Conservation (phyloP, 2,329 filamentous ascomycete species). For the Pestalotiopsis sp. region DNA sequence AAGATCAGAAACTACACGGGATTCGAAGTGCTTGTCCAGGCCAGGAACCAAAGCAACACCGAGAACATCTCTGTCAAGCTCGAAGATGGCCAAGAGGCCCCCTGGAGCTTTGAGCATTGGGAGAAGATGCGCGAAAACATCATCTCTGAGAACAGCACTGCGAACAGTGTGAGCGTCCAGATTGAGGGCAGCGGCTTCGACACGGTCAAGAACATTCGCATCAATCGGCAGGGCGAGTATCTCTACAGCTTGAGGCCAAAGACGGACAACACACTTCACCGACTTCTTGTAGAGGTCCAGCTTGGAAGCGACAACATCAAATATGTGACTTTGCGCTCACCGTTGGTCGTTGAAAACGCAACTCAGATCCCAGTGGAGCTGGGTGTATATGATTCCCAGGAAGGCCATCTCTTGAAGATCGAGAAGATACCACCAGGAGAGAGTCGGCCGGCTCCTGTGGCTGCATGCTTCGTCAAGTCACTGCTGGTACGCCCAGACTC, state of each 20-base stretch:
- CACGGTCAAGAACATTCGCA: conserved; percentile 80
- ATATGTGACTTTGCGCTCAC: conserved; percentile 93
- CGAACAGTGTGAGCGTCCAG: conserved; percentile 74
- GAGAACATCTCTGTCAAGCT: conserved; percentile 76
- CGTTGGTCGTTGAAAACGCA: conserved; percentile 89
- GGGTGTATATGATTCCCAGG: conserved; percentile 83
- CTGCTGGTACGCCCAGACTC: conserved; percentile 88
- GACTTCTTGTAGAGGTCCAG: conserved; percentile 87
- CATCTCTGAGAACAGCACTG: conserved; percentile 78
- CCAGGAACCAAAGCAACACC: conserved; percentile 68
- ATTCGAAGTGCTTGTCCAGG: conserved; percentile 84
- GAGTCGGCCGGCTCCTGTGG: conserved; percentile 85
- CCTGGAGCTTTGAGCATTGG: conserved; percentile 97
- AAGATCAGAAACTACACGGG: conserved; percentile 94
- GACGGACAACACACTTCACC: conserved; percentile 82
- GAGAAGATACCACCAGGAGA: conserved; percentile 96
- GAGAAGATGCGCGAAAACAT: conserved; percentile 95
- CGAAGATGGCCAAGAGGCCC: conserved; percentile 84
- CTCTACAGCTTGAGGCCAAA: conserved; percentile 88
- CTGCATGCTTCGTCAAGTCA: conserved; percentile 87
- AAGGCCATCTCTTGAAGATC: conserved; percentile 92
- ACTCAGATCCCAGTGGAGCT: conserved; percentile 96
- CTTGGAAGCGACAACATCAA: conserved; percentile 96
- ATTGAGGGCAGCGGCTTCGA: conserved; percentile 96
- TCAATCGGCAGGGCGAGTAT: conserved; percentile 93